Evolutionary conservation across 768 basidiomycete species (phyloP).

Genomic region (Pulveroboletus sp.): DNA sequence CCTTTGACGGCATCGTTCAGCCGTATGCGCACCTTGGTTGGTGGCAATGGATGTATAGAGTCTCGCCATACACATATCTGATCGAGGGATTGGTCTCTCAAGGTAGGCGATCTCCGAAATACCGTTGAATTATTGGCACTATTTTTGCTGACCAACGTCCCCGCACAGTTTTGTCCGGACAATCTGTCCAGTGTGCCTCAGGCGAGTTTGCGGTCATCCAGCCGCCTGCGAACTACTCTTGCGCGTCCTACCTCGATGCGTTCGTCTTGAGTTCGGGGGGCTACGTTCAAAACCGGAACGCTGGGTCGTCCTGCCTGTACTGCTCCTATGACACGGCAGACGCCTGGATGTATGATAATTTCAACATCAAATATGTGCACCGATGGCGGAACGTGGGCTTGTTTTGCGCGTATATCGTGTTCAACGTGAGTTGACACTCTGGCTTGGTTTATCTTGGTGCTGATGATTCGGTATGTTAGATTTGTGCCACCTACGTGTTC

Average conservation of each 20-base stretch:
- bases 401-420: slow-evolving; percentile 38
- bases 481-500: slow-evolving; percentile 41
- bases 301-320: slow-evolving; percentile 40
- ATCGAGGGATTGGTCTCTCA: slow-evolving; percentile 44
- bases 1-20: slow-evolving; percentile 68
- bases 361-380: slow-evolving; percentile 58
- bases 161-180: slow-evolving; percentile 43
- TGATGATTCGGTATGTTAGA: slow-evolving; percentile 28
- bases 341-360: slow-evolving; percentile 37
- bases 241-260: slow-evolving; percentile 39
- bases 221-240: slow-evolving; percentile 44
- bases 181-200: slow-evolving; percentile 49
- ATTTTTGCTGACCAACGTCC: neutral
- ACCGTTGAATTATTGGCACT: too few species aligned
- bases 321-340: slow-evolving; percentile 60
- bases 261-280: slow-evolving; percentile 43
- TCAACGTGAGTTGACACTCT: slow-evolving; percentile 36
- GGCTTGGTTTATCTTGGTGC: neutral
- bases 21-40: slow-evolving; percentile 57
- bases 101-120: slow-evolving; percentile 34
- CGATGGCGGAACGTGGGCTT: slow-evolving; percentile 47
- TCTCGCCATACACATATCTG: slow-evolving; percentile 54
- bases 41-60: slow-evolving; percentile 69
- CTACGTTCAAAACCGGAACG: slow-evolving; percentile 41
- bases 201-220: slow-evolving; percentile 57